Evolutionary conservation across 1,284 basidiomycete species (phyloP).

Genomic region (Ceraceosorus guamensis): DNA sequence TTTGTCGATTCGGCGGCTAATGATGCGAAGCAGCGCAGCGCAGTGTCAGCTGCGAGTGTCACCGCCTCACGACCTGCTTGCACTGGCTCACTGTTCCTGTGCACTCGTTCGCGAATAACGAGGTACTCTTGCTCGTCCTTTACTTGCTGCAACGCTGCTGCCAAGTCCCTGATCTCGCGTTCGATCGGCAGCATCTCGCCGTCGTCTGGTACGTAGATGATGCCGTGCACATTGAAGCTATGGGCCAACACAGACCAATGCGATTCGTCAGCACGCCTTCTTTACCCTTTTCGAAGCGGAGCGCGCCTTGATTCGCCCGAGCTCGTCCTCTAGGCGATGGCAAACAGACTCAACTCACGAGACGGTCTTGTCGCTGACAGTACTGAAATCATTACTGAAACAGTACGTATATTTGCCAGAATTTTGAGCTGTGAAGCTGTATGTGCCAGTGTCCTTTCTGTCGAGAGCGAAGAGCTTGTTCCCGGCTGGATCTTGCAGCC

Average conservation of each 20-base stretch:
- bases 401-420: conserved; percentile 91
- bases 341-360: too few relatives aligned
- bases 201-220: conserved; percentile 83
- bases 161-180: conserved; percentile 83
- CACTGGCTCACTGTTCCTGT: conserved; percentile 65
- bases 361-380: conserved; percentile 86
- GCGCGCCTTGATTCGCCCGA: too few relatives aligned
- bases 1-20: conserved; percentile 58
- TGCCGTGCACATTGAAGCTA: conserved; percentile 97
- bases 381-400: conserved; percentile 96
- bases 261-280: conserved; percentile 54
- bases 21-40: neutral
- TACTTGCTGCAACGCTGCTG: conserved; percentile 74
- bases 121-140: conserved; percentile 99
- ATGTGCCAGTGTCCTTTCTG: conserved; percentile 80
- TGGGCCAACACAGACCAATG: neutral
- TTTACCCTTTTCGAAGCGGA: too few relatives aligned
- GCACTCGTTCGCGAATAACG: conserved; percentile 82
- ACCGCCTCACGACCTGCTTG: neutral
- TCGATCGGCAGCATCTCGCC: conserved; percentile 73
- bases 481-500: conserved; percentile 63
- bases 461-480: conserved; percentile 68
- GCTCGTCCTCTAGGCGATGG: too few relatives aligned
- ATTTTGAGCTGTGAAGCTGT: conserved; percentile 74
- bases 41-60: conserved; percentile 4